Evolutionary conservation across 805 yeast species (phyloP), one percentile per base, ranked within the genome.

Genomic region (Ogataea zsoltii): DNA sequence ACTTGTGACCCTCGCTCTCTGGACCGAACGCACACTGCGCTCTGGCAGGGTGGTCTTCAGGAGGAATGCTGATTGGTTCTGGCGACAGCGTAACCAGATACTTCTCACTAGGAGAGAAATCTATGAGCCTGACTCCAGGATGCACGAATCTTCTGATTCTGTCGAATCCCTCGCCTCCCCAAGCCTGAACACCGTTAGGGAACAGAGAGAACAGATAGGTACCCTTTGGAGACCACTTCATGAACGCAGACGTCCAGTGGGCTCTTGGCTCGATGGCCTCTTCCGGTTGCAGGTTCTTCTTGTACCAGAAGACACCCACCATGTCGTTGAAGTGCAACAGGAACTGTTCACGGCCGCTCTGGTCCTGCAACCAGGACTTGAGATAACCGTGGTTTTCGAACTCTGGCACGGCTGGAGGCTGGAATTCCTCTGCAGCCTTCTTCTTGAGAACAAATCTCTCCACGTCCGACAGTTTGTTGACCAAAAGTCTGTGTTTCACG

Each of bases 191-290:
- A 75, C 98, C 98, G 69, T 88, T 96, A 41, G 89, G 89, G 69
- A 92, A 97, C 58, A 90, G 76, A 1, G 97, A 84, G 57, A 88
- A 81, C 53, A 92, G 69, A 62, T 82, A 91, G 11, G 92, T 82
- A 67, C 99, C 99, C 69, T 82, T 83, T 62, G 97, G 96, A 40
- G 98, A 89, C 74, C 90, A 92, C 65, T 83, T 83, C 58, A 89
- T 87, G 58, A 84, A 90, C 51, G 88, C 83, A 48, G 89, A 83
- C 46, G 97, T 90, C 87, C 96, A 89, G 55, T 85, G 83, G 53
- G 76, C 74, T 69, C 96, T 81, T 60, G 90, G 85, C 61, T 86
- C 89, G 47, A 85, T 80, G 33, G 75, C 90, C 42, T 78, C 78
- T 66, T 88, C 94, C 31, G 95, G 92, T 34, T 75, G 79, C 50